phyloP scores from a whole-genome alignment of 768 basidiomycete species.

The Collybiopsis confluens region DNA sequence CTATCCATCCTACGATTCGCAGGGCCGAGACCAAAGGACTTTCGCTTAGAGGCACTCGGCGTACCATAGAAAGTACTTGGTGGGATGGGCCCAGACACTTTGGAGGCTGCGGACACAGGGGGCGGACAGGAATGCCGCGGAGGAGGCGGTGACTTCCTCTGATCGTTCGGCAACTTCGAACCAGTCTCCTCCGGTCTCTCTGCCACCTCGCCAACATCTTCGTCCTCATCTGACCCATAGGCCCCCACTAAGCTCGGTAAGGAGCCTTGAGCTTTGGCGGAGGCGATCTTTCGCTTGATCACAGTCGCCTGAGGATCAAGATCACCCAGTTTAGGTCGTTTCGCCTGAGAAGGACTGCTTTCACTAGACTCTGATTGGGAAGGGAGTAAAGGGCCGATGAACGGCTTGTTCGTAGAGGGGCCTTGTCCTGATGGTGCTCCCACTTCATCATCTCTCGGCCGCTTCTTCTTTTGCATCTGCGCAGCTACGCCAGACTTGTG shows the following conservation, averaged over 20 bases:
- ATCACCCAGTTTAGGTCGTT: constrained; percentile 19
- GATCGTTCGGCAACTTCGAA: constrained; percentile 9
- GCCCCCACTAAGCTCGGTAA: constrained; percentile 17
- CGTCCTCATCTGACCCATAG: constrained; percentile 27
- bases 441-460: constrained; percentile 35
- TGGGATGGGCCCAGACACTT: constrained; percentile 15
- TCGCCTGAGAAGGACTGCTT: constrained; percentile 19
- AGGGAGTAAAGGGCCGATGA: constrained; percentile 68
- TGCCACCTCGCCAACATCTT: constrained; percentile 4
- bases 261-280: constrained; percentile 16
- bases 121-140: too few species aligned
- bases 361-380: constrained; percentile 27
- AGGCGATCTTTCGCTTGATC: constrained; percentile 52
- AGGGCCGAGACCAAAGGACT: constrained; percentile 8
- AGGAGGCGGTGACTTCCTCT: constrained; percentile 27
- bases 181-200: constrained; percentile 15
- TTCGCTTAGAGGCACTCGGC: constrained; percentile 37
- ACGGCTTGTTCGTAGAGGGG: constrained; percentile 42
- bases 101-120: constrained; percentile 27
- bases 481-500: constrained; percentile 36
- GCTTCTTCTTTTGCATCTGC: constrained; percentile 46
- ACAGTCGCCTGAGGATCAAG: constrained; percentile 50
- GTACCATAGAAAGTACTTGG: constrained; percentile 35
- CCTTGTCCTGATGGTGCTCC: constrained; percentile 45
- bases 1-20: neutral